A percentile compares a stretch with the other conserved stretches of the same genome.
phyloP scores from a whole-genome alignment of 1,284 basidiomycete species.

The Peniophora sp. region DNA sequence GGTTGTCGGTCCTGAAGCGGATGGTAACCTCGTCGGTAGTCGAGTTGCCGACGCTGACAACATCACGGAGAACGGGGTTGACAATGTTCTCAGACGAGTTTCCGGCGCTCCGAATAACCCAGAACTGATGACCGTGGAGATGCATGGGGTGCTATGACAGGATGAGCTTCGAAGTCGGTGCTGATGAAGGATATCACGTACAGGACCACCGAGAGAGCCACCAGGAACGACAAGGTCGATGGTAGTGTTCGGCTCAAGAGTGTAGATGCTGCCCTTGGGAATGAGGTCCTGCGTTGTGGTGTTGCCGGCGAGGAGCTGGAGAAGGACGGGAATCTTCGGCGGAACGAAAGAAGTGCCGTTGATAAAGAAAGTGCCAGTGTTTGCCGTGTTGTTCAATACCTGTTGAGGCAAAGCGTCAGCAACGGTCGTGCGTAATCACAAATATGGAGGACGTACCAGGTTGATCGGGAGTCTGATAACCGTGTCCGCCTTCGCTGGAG shows the following conservation, averaged over 20 bases:
- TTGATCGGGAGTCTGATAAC: no score
- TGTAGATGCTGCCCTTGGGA: slow-evolving; percentile 21
- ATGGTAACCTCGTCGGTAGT: not conserved
- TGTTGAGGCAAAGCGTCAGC: no score
- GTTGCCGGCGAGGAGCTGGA: slow-evolving; percentile 19
- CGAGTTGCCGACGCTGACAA: not conserved
- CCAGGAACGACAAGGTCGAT: slow-evolving; percentile 16
- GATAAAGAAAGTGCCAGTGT: slow-evolving; percentile 15
- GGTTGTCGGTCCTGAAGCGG: not conserved
- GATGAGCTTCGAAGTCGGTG: no score
- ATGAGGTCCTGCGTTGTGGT: slow-evolving; percentile 15
- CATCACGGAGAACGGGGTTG: slow-evolving; percentile 4
- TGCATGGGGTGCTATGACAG: not conserved
- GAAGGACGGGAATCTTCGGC: slow-evolving; percentile 21
- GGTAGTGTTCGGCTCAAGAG: slow-evolving; percentile 16
- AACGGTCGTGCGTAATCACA: no score
- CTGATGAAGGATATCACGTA: no score
- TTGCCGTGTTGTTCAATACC: no score
- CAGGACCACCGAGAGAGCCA: no score
- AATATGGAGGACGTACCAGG: no score
- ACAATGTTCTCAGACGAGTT: not conserved
- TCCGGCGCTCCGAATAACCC: not conserved
- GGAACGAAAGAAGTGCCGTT: slow-evolving; percentile 17
- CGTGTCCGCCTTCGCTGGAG: no score
- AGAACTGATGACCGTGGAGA: not conserved